phyloP scores from a whole-genome alignment of 2,329 filamentous ascomycete genomes.

The Penicillium sp. region DNA sequence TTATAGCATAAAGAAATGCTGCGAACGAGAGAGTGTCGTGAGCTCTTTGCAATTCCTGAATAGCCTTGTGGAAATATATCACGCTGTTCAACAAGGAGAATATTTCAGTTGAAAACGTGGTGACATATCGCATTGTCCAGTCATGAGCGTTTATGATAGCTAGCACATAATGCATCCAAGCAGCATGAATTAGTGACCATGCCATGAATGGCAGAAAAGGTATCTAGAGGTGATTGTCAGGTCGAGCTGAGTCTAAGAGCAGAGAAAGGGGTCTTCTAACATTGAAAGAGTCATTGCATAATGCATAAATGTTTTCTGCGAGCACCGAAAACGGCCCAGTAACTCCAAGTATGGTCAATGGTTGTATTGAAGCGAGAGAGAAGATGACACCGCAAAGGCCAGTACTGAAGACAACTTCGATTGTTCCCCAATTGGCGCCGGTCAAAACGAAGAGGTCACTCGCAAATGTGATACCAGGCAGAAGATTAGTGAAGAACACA shows the following conservation, averaged over 20 bases:
- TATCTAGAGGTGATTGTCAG: constrained; percentile 35
- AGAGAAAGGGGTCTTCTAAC: constrained; percentile 29
- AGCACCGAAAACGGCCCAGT: constrained; percentile 65
- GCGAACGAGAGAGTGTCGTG: constrained; percentile 56
- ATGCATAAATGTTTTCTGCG: constrained; percentile 60
- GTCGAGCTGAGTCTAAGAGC: neutral
- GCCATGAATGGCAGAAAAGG: constrained; percentile 65
- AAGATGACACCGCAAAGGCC: constrained; percentile 62
- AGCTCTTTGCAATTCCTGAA: constrained; percentile 60
- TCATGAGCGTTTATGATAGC: constrained; percentile 66
- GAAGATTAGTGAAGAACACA: constrained; percentile 63
- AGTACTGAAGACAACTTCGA: constrained; percentile 65
- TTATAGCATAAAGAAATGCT: constrained; percentile 62
- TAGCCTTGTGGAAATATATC: constrained; percentile 66
- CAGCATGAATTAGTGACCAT: constrained; percentile 62
- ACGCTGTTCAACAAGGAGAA: constrained; percentile 64
- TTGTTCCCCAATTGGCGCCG: constrained; percentile 61
- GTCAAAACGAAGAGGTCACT: constrained; percentile 62
- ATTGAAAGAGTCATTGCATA: constrained; percentile 55
- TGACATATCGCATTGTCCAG: constrained; percentile 68
- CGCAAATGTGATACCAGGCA: constrained; percentile 65
- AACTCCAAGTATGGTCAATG: constrained; percentile 62
- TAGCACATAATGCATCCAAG: constrained; percentile 62
- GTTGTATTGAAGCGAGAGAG: constrained; percentile 59
- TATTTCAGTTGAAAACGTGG: constrained; percentile 63